Base-by-base conservation (phyloP, 768 basidiomycete species). In the Auriscalpium vulgare region DNA sequence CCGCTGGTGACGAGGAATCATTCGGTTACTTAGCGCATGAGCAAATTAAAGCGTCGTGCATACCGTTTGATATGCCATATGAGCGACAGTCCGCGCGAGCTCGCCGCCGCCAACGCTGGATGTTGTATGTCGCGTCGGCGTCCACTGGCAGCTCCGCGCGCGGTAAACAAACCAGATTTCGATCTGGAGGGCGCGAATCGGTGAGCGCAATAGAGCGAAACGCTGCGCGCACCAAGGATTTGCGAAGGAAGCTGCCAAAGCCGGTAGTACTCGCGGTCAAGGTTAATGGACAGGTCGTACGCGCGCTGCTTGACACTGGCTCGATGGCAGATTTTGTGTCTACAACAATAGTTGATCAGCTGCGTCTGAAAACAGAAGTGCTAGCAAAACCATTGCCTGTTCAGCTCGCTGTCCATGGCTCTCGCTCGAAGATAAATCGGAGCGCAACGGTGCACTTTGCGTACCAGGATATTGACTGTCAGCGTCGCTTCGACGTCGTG, bases 351-450 rank as follows among this genome's bases (percentile, higher is more conserved):
- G 68, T 62, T 0, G 63, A 73, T 21, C 69, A 71, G 46, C 44
- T 73, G 10, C 13, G 17, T 6, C 43, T 74, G 0, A 54, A 62
- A 34, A 55, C 53, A 1, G 55, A 59, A 0, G 56, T 61, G 10
- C 58, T 78, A 1, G 65, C 50, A 0, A 65, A 66, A 29, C 75
- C 71, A 2, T 19, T 78, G 2, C 54, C 66, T 0, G 47, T 78
- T 0, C 72, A 75, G 14, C 59, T 80, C 0, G 77, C 76, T 0
- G 71, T 74, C 0, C 69, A 73, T 36, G 78, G 76, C 0, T 78
- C 76, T 0, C 49, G 69, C 0, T 67, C 73, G 0, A 71, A 71
- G 50, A 63, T 79, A 0, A 76, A 72, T 50, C 65, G 36, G 21
- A 48, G 63, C 0, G 59, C 67, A 0, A 54, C 36, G 4, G 72